Base-by-base conservation (phyloP, 106 monocot species). In the Dendrobium officinale region DNA sequence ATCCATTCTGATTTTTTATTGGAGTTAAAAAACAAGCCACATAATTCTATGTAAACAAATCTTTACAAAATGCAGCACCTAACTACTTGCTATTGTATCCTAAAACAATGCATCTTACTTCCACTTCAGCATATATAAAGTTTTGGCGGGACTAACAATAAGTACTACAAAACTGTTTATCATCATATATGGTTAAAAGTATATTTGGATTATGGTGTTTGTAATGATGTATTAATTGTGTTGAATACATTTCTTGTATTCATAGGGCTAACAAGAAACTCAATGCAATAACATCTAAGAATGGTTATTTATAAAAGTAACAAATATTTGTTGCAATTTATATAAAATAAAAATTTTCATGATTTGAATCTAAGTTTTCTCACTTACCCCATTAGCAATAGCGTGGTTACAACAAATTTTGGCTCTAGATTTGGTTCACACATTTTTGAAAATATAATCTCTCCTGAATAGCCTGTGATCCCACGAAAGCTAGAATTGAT, bases 301-400 rank as follows among this genome's bases (percentile, higher is more conserved):
- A 76, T 27, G 17, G 6, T 42, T 9, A 66, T 22, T 16, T 44
- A 11, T 70, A 9, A 70, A 8, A 72, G 27, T 43, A 70, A 70
- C 64, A 66, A 24, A 24, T 6, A 15, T 66, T 9, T 22, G 1
- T 24, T 22, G 3, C 9, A 24, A 22, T 66, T 66, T 8, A 24
- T 9, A 66, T 26, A 66, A 24, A 66, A 66, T 22, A 22, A 24
- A 8, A 66, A 9, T 24, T 66, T 66, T 66, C 64, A 66, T 66
- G n/a, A 66, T 8, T 66, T 8, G 24, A 58, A 13, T 58, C 58
- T 61, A 58, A 18, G 15, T 78, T 37, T 13, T 40, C 58, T 59
- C 27, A 67, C 89, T 86, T 91, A 99, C 98, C 98, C 86, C 24
- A 86, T 45, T 83, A 87, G 77, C 59, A 99, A 79, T 75, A 99